These are phyloP conservation scores for Suillus ampliporus DNA, from an alignment of 768 basidiomycete species.

Conservation along the genomic window DNA sequence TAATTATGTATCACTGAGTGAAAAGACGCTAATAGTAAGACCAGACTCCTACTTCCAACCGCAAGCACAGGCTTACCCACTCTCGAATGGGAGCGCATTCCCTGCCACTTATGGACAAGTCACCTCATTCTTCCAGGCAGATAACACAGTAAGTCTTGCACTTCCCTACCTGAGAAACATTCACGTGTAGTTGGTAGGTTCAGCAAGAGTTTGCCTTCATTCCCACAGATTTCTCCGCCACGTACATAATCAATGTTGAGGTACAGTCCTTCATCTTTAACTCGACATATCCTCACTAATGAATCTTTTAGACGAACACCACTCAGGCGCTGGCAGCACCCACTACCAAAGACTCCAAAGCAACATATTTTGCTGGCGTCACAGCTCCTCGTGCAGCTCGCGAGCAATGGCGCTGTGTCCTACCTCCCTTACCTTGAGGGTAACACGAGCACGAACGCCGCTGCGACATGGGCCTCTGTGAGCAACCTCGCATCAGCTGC, in stretches of 20 bases:
- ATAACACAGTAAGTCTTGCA: constrained; percentile 47
- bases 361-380: constrained; percentile 68
- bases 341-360: constrained; percentile 57
- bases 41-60: constrained; percentile 85
- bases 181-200: constrained; percentile 43
- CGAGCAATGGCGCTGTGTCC: constrained; percentile 60
- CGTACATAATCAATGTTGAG: constrained; percentile 78
- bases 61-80: constrained; percentile 60
- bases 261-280: constrained; percentile 37
- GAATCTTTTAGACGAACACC: constrained; percentile 56
- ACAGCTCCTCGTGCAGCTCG: constrained; percentile 70
- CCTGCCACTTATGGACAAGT: constrained; percentile 73
- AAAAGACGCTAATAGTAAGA: neutral
- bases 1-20: neutral
- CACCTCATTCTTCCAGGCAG: constrained; percentile 67
- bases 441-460: constrained; percentile 48
- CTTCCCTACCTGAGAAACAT: neutral
- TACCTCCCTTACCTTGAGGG: constrained; percentile 63
- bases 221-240: constrained; percentile 71
- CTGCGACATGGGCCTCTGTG: constrained; percentile 56
- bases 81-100: constrained; percentile 53
- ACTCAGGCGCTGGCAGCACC: constrained; percentile 69
- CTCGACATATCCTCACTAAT: neutral
- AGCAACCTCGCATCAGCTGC: constrained; percentile 49
- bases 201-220: constrained; percentile 81